A percentile compares a stretch with the other conserved stretches of the same genome.
phyloP scores from a whole-genome alignment of 805 yeast species.

The Nematodospora valgi region DNA sequence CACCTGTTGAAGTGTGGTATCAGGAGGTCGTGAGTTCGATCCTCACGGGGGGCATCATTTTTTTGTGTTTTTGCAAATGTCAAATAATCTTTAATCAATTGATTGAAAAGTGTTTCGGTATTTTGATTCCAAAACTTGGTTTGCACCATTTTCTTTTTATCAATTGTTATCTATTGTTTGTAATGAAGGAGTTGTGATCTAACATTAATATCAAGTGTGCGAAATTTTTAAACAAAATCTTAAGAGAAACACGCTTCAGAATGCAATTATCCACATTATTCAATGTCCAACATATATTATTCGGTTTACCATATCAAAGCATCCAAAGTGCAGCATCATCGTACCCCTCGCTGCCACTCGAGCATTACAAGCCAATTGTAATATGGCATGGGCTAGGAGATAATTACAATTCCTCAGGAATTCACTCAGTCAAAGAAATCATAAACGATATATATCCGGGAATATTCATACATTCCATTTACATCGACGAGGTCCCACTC shows the following conservation, averaged over 20 bases:
- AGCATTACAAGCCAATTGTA: conserved; percentile 52
- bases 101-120: too few species aligned
- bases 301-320: not conserved
- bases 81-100: too few species aligned
- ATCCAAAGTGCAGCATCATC: not conserved
- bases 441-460: conserved; percentile 48
- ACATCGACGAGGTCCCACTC: conserved; percentile 45
- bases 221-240: not conserved
- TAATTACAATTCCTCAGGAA: conserved; percentile 58
- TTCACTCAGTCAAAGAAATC: conserved; percentile 43
- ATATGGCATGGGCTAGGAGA: conserved; percentile 89
- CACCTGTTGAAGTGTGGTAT: too few species aligned
- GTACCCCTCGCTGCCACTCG: not conserved
- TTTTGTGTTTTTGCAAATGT: too few species aligned
- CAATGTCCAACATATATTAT: not conserved
- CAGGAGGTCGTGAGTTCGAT: too few species aligned
- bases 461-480: conserved; percentile 50
- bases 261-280: conserved; percentile 5
- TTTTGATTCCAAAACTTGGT: too few species aligned
- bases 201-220: too few species aligned
- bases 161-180: too few species aligned
- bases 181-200: too few species aligned
- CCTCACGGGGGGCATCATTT: too few species aligned
- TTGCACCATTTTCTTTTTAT: too few species aligned
- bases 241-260: too few species aligned